Base-by-base conservation (phyloP, 768 basidiomycete genomes). In the Clathrus columnatus region DNA sequence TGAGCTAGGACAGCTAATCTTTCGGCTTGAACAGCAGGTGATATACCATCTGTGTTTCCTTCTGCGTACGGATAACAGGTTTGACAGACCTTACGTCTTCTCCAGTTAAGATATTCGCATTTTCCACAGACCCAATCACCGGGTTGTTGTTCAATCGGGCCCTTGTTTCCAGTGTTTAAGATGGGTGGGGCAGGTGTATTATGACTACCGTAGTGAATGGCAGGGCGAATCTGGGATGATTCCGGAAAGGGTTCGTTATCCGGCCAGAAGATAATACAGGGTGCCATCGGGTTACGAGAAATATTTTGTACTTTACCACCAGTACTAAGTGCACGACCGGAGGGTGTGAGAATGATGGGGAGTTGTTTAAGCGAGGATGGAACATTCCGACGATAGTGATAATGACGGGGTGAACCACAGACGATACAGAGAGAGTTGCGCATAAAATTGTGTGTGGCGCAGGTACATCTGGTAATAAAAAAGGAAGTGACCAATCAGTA, bases 221-320 rank as follows among this genome's bases (percentile, higher is more conserved):
- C 49, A 7, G 63, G 63, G 16, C 61, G 74, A 56, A 85, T 86
- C 70, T 91, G 90, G 11, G 85, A 81, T 65, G 81, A 83, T 61
- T 87, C 84, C 0, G 90, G 90, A 58, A 88, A 73, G 4, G 86
- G 78, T 64, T 92, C 90, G 61, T 92, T 92, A 67, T 91, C 89
- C 4, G 90, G 89, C 90, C 90, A 92, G 62, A 85, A 91, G 82
- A 91, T 84, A 71, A 90, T 75, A 61, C 89, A 89, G 3, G 89
- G 85, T 26, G 72, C 62, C 48, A 82, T 66, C 18, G 87, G 86
- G 65, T 91, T 87, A 36, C 61, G 72, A 24, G 87, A 90, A 57
- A 91, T 68, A 61, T 92, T 90, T 62, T 84, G 85, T 6, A 91
- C 87, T 60, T 80, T 80, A 8, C 89, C 90, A 54, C 88, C 87